Evolutionary conservation across 352 stramenopile genomes (phyloP).

Genomic region (Achlya hypogyna): DNA sequence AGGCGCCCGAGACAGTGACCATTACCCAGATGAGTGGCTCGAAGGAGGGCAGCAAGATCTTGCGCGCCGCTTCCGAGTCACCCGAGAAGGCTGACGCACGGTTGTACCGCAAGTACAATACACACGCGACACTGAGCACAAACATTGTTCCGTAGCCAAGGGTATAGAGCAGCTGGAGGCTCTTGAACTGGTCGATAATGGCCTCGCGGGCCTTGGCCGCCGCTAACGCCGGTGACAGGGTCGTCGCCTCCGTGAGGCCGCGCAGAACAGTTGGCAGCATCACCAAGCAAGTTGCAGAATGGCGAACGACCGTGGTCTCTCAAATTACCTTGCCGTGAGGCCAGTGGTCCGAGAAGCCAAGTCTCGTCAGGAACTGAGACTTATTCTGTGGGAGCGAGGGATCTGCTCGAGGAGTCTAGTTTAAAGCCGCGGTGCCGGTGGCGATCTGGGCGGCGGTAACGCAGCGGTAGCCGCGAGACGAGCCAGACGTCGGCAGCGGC

Average conservation of each 20-base stretch:
- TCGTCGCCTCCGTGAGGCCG: background rate
- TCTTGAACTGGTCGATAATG: conserved; percentile 21
- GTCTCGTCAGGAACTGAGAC: too few relatives aligned
- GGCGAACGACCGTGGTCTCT: too few relatives aligned
- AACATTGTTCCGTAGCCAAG: conserved; percentile 43
- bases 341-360: too few relatives aligned
- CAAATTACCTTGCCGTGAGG: too few relatives aligned
- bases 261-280: too few relatives aligned
- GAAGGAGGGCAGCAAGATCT: conserved; percentile 57
- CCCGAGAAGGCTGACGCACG: conserved; percentile 40
- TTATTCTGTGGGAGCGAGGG: too few relatives aligned
- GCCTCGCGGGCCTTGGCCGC: background rate
- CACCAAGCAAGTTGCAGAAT: too few relatives aligned
- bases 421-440: too few relatives aligned
- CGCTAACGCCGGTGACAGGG: background rate
- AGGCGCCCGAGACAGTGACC: conserved; percentile 26
- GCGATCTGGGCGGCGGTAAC: too few relatives aligned
- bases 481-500: too few relatives aligned
- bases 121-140: conserved; percentile 29
- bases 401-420: too few relatives aligned
- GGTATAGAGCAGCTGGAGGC: conserved; percentile 34
- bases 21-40: conserved; percentile 59
- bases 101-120: conserved; percentile 51
- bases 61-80: conserved; percentile 37
- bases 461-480: too few relatives aligned